Evolutionary conservation across 805 yeast genomes (phyloP).

Genomic region (Metschnikowia gelsemii): DNA sequence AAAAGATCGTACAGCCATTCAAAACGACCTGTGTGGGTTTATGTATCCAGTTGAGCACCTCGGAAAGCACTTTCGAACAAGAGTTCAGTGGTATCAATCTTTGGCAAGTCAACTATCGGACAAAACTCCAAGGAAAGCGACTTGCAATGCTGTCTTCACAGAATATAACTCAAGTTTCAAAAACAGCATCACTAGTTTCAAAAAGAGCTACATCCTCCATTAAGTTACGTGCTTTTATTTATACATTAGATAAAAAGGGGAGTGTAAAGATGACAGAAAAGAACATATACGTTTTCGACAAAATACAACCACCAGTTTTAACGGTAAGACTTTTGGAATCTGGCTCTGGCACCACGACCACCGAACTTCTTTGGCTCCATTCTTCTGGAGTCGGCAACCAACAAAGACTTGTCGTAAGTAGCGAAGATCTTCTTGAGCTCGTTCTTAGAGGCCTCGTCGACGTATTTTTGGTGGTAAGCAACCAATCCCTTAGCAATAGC

Average conservation of each 20-base stretch:
- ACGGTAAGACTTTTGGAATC: slow-evolving; percentile 99
- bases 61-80: too few species aligned
- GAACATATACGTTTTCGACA: slow-evolving; percentile 1
- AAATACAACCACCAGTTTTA: slow-evolving; percentile 41
- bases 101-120: too few species aligned
- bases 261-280: slow-evolving; percentile 16
- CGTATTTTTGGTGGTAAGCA: slow-evolving; percentile 99
- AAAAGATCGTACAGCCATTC: too few species aligned
- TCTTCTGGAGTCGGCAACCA: slow-evolving; percentile 99
- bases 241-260: slow-evolving; percentile 23
- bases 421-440: slow-evolving; percentile 98
- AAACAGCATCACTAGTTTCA: too few species aligned
- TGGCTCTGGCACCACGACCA: slow-evolving; percentile 99
- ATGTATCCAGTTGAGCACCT: too few species aligned
- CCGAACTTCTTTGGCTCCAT: slow-evolving; percentile 99
- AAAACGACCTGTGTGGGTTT: too few species aligned
- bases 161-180: too few species aligned
- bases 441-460: slow-evolving; percentile 99
- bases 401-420: slow-evolving; percentile 97
- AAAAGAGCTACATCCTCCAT: too few species aligned
- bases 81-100: too few species aligned
- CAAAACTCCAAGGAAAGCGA: too few species aligned
- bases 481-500: slow-evolving; percentile 99
- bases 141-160: too few species aligned
- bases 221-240: slow-evolving; percentile 21